These are phyloP conservation scores for Talaromyces marneffei DNA, from an alignment of 2,329 filamentous ascomycete species.

Conservation along the genomic window DNA sequence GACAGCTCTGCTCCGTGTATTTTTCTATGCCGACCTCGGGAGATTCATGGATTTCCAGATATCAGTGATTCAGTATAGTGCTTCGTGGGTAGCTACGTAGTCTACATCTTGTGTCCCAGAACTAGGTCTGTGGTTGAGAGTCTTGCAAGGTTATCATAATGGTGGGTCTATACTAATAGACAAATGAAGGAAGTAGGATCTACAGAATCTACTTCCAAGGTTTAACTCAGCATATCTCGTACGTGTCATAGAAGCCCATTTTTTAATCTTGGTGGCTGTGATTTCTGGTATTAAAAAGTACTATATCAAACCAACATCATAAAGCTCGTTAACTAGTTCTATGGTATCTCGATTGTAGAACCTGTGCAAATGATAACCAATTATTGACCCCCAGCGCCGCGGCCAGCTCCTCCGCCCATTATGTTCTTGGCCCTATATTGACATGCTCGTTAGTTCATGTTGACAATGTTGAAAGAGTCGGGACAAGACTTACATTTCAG, in stretches of 20 bases:
- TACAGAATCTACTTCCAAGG: too few relatives aligned
- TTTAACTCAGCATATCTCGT: too few relatives aligned
- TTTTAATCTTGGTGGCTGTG: not conserved
- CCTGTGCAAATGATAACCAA: constrained; percentile 5
- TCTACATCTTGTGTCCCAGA: not conserved
- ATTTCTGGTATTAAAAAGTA: not conserved
- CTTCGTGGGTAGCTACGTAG: not conserved
- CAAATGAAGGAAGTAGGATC: too few relatives aligned
- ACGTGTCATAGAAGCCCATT: not conserved
- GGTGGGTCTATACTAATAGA: too few relatives aligned
- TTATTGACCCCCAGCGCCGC: constrained; percentile 20
- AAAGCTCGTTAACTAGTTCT: not conserved
- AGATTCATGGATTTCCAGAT: not conserved
- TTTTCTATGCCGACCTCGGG: not conserved
- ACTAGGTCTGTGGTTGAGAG: not conserved
- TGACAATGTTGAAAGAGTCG: not conserved
- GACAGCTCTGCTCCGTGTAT: not conserved
- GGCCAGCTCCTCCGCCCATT: constrained; percentile 55
- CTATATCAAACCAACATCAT: constrained; percentile 4
- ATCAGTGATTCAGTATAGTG: not conserved
- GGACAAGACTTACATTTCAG: constrained; percentile 70
- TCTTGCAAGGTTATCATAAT: too few relatives aligned
- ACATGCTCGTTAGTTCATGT: constrained; percentile 15
- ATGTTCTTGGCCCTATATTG: constrained; percentile 57
- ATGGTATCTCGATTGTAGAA: not conserved